These are phyloP conservation scores for Betula pendula DNA, from an alignment of 306 rosid species.

Conservation along the genomic window DNA sequence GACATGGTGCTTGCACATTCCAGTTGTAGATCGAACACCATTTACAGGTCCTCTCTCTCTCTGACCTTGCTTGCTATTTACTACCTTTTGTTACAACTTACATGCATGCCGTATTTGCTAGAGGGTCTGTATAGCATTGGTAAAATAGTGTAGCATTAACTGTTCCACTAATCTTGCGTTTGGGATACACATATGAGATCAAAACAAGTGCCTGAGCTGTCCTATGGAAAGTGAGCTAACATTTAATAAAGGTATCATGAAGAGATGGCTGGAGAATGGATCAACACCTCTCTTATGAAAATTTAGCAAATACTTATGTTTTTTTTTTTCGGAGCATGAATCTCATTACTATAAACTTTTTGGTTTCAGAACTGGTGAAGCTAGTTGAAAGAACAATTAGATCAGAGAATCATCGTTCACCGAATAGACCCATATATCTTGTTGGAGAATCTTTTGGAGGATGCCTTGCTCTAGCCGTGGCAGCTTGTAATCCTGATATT, in stretches of 20 bases:
- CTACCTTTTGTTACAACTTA: not conserved
- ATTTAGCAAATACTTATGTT: not conserved
- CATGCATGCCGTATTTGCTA: not conserved
- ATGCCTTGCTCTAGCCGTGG: constrained; percentile 82
- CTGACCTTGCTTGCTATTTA: not conserved
- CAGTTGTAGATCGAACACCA: constrained; percentile 71
- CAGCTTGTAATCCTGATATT: constrained; percentile 70
- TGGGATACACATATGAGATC: not conserved
- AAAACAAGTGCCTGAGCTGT: not conserved
- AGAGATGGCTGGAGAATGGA: constrained; percentile 20
- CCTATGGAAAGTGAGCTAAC: not conserved
- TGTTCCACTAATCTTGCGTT: constrained; percentile 2
- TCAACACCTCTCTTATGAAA: constrained; percentile 2
- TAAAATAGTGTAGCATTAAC: not conserved
- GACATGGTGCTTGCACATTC: constrained; percentile 90
- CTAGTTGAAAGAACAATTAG: constrained; percentile 62
- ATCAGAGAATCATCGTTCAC: constrained; percentile 52
- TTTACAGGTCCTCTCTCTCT: constrained; percentile 50
- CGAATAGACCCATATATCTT: constrained; percentile 80
- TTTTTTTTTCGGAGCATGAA: not conserved
- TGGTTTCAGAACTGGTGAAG: constrained; percentile 64
- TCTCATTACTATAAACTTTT: constrained; percentile 5
- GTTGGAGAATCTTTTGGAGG: constrained; percentile 87
- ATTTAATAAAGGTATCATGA: not conserved
- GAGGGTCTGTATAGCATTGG: not conserved